These are phyloP conservation scores for Glebionis coronaria DNA, from an alignment of 129 eudicot genomes.

Conservation along the genomic window DNA sequence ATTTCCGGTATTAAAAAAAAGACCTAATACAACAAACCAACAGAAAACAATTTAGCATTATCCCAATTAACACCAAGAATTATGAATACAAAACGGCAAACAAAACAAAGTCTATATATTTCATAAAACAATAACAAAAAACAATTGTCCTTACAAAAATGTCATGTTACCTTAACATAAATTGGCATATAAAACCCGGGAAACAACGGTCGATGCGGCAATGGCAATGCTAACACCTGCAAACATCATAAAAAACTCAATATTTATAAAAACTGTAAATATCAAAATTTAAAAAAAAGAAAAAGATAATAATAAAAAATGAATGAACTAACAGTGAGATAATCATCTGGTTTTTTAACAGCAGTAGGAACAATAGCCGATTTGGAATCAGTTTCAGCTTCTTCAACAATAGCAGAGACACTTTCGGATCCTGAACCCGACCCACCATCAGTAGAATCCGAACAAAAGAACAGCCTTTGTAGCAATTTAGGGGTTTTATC, in stretches of 20 bases:
- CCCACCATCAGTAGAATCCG: conserved; percentile 60
- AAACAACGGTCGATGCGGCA: conserved; percentile 84
- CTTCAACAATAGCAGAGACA: conserved; percentile 35
- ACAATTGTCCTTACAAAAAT: neutral
- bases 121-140: neutral
- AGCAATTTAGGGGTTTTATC: conserved; percentile 38
- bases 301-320: conserved; percentile 3
- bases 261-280: neutral
- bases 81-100: neutral
- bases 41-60: too few relatives aligned
- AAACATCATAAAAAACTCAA: conserved; percentile 10
- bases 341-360: conserved; percentile 73
- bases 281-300: neutral
- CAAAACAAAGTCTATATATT: neutral
- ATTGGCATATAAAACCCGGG: conserved; percentile 98
- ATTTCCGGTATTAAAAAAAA: too few relatives aligned
- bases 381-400: conserved; percentile 51
- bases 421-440: conserved; percentile 8
- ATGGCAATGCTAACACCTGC: conserved; percentile 93
- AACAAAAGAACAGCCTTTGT: conserved; percentile 52
- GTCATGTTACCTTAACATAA: conserved; percentile 69
- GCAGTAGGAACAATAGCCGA: conserved; percentile 78
- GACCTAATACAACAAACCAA: too few relatives aligned
- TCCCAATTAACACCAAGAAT: too few relatives aligned
- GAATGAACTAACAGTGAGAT: conserved; percentile 49